Evolutionary conservation across 139 green algal species (phyloP).

Genomic region (Picochlorum costavermella): DNA sequence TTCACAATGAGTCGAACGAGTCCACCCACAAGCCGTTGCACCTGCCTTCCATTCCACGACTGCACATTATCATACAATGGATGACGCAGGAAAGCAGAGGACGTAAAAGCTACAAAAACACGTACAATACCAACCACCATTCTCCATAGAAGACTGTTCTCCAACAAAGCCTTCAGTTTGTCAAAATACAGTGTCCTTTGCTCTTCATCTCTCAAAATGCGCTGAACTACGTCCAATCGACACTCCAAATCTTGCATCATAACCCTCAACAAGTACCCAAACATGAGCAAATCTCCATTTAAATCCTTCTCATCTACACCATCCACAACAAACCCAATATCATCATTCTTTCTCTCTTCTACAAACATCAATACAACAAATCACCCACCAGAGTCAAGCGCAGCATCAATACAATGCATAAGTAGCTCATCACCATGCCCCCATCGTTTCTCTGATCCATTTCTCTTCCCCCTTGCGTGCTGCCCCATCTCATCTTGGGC

Average conservation of each 20-base stretch:
- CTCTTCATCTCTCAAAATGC: slow-evolving; percentile 2
- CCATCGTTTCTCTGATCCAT: neutral
- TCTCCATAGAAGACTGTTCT: slow-evolving; percentile 19
- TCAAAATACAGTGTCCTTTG: neutral
- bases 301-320: slow-evolving; percentile 14
- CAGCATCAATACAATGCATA: neutral
- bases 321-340: neutral
- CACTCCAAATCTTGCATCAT: slow-evolving; percentile 18
- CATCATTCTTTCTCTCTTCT: neutral
- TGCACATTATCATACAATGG: neutral
- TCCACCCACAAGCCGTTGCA: neutral
- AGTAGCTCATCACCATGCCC: neutral
- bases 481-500: neutral
- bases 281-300: slow-evolving; percentile 29
- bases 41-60: neutral
- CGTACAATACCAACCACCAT: slow-evolving; percentile 2
- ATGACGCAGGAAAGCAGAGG: no score
- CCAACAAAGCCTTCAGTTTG: slow-evolving; percentile 9
- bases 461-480: neutral
- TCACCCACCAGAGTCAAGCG: neutral
- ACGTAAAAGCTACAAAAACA: neutral
- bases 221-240: neutral
- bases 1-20: slow-evolving; percentile 1
- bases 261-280: slow-evolving; percentile 24
- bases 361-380: neutral